Conservation (phyloP, 1,139 yeast genomes). For the Pichia sp. region DNA sequence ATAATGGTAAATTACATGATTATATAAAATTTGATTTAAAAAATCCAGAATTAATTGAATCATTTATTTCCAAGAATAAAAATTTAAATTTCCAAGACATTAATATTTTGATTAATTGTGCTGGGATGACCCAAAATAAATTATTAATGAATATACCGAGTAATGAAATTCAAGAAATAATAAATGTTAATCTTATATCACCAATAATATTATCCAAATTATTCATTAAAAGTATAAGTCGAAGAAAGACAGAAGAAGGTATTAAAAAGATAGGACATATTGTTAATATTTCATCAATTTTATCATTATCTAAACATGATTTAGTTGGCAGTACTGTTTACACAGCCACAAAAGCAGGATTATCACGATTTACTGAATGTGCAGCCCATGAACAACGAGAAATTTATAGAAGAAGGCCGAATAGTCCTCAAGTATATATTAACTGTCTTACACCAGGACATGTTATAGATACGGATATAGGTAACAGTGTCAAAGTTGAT, state of each 20-base stretch:
- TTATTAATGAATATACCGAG: conserved; percentile 44
- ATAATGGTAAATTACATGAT: conserved; percentile 40
- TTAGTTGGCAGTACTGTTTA: conserved; percentile 68
- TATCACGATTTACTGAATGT: conserved; percentile 58
- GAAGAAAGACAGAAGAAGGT: background rate
- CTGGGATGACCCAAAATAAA: conserved; percentile 67
- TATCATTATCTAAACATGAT: conserved; percentile 39
- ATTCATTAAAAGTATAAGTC: conserved; percentile 32
- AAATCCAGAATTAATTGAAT: conserved; percentile 28
- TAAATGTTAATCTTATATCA: conserved; percentile 58
- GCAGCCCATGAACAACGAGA: conserved; percentile 57
- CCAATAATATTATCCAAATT: conserved; percentile 57
- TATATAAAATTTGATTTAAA: conserved; percentile 48
- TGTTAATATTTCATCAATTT: conserved; percentile 68
- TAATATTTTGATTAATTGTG: conserved; percentile 65
- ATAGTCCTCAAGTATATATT: conserved; percentile 37
- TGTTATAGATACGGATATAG: conserved; percentile 70
- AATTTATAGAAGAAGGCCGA: conserved; percentile 23
- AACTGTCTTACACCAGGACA: conserved; percentile 72
- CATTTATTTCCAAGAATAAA: background rate
- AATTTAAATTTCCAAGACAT: conserved; percentile 22
- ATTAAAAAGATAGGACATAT: too few species aligned
- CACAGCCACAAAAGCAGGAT: conserved; percentile 76
- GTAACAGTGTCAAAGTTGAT: conserved; percentile 30
- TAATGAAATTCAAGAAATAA: conserved; percentile 40